Percentiles rank a stretch among this genome's conserved stretches.
phyloP scores from a whole-genome alignment of 257 asterid species.

The Nicotiana paniculata region DNA sequence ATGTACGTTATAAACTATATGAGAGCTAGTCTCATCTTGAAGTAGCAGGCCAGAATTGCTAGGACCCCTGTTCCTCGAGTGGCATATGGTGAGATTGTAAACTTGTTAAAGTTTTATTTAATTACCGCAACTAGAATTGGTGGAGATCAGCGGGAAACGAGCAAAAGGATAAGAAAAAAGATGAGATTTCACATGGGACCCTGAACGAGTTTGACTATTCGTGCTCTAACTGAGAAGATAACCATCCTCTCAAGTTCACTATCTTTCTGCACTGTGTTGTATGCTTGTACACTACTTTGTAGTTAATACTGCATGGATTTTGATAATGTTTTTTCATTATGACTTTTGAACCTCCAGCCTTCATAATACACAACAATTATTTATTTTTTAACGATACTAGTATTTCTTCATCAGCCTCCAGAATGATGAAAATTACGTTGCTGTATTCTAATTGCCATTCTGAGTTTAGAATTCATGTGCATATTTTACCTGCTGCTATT shows the following conservation, averaged over 20 bases:
- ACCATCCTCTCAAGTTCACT: neutral
- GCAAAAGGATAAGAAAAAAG: neutral
- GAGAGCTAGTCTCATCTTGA: neutral
- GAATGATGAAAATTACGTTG: neutral
- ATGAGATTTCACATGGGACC: neutral
- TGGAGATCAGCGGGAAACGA: neutral
- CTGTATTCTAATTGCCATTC: neutral
- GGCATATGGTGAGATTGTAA: neutral
- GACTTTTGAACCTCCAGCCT: neutral
- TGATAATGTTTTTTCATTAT: neutral
- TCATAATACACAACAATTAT: neutral
- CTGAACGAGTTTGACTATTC: neutral
- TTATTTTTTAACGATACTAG: neutral
- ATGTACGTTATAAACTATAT: slow-evolving; percentile 4
- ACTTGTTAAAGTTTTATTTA: neutral
- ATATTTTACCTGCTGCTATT: neutral
- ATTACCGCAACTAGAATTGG: neutral
- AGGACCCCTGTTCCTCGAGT: neutral
- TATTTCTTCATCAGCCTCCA: neutral
- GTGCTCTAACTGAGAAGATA: slow-evolving; percentile 3
- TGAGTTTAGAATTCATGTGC: neutral
- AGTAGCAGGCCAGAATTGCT: neutral
- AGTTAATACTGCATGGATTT: neutral
- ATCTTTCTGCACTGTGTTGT: neutral
- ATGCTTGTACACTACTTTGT: neutral